Percentiles rank a stretch among this genome's conserved stretches.
phyloP scores from a whole-genome alignment of 768 basidiomycete species.

The Termitomyces sp. region DNA sequence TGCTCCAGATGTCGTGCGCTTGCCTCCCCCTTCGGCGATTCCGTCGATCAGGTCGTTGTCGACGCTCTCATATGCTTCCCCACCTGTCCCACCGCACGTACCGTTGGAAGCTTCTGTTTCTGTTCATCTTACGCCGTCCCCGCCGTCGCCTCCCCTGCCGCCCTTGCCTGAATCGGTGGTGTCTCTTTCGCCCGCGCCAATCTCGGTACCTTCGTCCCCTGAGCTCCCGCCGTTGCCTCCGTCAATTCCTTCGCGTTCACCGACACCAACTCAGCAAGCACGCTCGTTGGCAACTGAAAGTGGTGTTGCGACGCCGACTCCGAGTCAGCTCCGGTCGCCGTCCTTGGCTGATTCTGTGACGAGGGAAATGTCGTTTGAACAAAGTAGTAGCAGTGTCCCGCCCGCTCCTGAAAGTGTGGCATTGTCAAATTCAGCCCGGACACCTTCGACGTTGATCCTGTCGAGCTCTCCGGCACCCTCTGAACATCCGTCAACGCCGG shows the following conservation, averaged over 20 bases:
- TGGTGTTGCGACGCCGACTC: conserved; percentile 28
- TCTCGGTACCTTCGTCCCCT: conserved; percentile 21
- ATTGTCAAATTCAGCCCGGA: conserved; percentile 13
- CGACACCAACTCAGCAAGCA: conserved; percentile 3
- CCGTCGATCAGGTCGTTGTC: conserved; percentile 14
- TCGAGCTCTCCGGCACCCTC: conserved; percentile 18
- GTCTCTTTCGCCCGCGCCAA: conserved; percentile 12
- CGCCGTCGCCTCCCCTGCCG: conserved; percentile 4
- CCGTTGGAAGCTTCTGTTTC: conserved; percentile 23
- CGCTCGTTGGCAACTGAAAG: conserved; percentile 14
- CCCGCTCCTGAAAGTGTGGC: conserved; percentile 8
- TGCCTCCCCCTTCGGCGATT: conserved; percentile 12
- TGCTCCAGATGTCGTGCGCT: conserved; percentile 13
- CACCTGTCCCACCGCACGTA: conserved; percentile 14
- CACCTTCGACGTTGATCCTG: conserved; percentile 14
- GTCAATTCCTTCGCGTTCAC: conserved; percentile 12
- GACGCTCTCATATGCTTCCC: conserved; percentile 8
- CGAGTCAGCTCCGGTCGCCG: conserved; percentile 24
- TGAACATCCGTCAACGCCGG: conserved; percentile 15
- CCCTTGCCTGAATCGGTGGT: conserved; percentile 7
- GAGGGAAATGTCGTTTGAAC: conserved; percentile 6
- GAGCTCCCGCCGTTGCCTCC: conserved; percentile 20
- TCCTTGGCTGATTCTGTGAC: conserved; percentile 11
- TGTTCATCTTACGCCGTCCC: neutral
- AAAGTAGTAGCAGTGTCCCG: conserved; percentile 7